Evolutionary conservation across 2,329 filamentous ascomycete species (phyloP), one percentile per base, ranked within the genome.

Genomic region (Talaromyces piceae): DNA sequence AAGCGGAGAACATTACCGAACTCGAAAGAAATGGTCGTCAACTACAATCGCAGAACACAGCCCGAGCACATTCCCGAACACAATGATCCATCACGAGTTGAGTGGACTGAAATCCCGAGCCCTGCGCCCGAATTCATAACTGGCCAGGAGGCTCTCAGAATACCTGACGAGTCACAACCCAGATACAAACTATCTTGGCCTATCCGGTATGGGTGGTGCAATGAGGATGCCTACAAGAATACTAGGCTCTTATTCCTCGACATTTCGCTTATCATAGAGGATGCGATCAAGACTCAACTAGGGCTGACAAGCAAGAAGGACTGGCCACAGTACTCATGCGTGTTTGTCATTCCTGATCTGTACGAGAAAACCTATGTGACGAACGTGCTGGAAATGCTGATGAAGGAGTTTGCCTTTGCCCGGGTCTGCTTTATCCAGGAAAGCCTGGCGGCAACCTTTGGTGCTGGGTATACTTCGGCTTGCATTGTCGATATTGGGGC

Each of bases 401-500:
- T 97, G 74, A 84, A 81, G 45, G 91, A 91, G 72, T 93, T 96
- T 63, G 86, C 90, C 51, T 95, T 98, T 65, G 86, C 82, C 56
- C 84, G 86, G 51, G 84, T 96, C 45, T 94, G 88, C 66, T 94
- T 98, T 64, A 90, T 97, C 53, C 93, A 98, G 67, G 93, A 98
- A 71, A 95, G 90, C 63, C 81, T 97, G 63, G 91, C 91, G 0
- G 91, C 91, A 3, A 93, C 90, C 0, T 98, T 95, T 66, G 93
- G 93, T 11, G 93, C 91, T 3, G 93, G 93, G 6, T 96, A 94
- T 63, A 94, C 91, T 1, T 89, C 88, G 56, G 87, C 89, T 18
- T 98, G 93, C 61, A 90, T 98, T 51, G 90, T 98, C 9, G 93
- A 98, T 65, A 86, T 98, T 51, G 93, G 93, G 11, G 91, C 93